Percentiles rank a stretch among this genome's conserved stretches.
Evolutionary conservation across 371 early-diverging fungal species (phyloP).

Genomic region (Mucor plumbeus): DNA sequence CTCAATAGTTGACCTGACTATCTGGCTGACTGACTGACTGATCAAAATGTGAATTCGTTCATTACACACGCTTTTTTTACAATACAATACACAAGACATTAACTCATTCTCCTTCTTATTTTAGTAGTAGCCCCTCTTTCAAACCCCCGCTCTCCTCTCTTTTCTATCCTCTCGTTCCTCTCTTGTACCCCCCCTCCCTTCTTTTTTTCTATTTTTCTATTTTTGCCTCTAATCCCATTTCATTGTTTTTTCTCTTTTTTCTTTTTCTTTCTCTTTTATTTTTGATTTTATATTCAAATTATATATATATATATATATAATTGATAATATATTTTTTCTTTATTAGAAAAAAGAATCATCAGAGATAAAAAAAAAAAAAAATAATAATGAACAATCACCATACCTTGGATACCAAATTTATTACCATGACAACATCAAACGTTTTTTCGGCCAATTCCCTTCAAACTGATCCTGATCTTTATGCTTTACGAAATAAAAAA

Average conservation of each 20-base stretch:
- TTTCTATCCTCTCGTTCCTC: neutral
- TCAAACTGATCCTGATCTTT: slow-evolving; percentile 46
- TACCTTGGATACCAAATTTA: slow-evolving; percentile 6
- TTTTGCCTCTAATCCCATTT: slow-evolving; percentile 7
- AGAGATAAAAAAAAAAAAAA: neutral
- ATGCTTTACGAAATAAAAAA: slow-evolving; percentile 35
- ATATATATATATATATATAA: neutral
- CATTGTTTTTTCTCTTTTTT: slow-evolving; percentile 14
- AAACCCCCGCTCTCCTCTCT: slow-evolving; percentile 13
- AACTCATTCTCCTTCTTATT: slow-evolving; percentile 8
- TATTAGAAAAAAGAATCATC: neutral
- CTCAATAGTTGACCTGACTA: neutral
- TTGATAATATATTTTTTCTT: neutral
- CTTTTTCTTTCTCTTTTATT: neutral
- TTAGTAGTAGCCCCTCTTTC: slow-evolving; percentile 15
- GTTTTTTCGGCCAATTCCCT: slow-evolving; percentile 21
- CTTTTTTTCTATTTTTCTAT: slow-evolving; percentile 10
- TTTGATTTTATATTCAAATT: neutral
- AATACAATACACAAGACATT: slow-evolving; percentile 4
- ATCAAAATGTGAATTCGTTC: neutral
- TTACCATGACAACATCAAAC: slow-evolving; percentile 2
- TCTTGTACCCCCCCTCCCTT: neutral
- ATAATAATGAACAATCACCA: slow-evolving; percentile 13
- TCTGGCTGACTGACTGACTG: neutral
- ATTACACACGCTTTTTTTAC: slow-evolving; percentile 5